phyloP scores from a whole-genome alignment of 768 basidiomycete species.

The Porpolomopsis calyptriformis region DNA sequence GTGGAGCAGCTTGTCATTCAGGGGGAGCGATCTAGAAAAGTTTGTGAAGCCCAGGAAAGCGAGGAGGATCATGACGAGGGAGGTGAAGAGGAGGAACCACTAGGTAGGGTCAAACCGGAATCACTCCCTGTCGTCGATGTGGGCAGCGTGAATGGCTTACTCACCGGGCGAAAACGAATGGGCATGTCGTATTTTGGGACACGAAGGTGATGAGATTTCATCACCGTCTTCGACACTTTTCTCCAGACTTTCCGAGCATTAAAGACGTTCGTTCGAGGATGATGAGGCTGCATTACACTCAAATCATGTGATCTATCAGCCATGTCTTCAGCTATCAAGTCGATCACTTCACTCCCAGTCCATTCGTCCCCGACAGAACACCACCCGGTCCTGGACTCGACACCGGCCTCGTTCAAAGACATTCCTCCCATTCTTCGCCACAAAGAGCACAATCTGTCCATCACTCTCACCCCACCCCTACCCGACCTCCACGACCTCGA shows the following conservation, averaged over 20 bases:
- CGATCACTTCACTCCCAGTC: conserved; percentile 10
- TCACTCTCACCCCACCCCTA: conserved; percentile 59
- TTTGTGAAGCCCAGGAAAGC: conserved; percentile 74
- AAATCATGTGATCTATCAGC: too few relatives aligned
- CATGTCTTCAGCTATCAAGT: conserved; percentile 11
- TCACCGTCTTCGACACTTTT: conserved; percentile 45
- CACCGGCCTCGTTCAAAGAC: conserved; percentile 73
- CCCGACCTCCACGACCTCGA: conserved; percentile 44
- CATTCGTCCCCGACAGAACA: conserved; percentile 46
- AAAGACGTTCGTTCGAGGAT: conserved; percentile 7
- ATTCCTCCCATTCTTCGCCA: conserved; percentile 78
- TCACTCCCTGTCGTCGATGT: background rate
- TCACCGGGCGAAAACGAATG: conserved; percentile 60
- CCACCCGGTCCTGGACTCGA: conserved; percentile 54
- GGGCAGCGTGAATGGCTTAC: conserved; percentile 1
- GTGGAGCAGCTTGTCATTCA: conserved; percentile 74
- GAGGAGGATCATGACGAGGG: conserved; percentile 54
- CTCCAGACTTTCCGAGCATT: conserved; percentile 28
- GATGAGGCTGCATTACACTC: too few relatives aligned
- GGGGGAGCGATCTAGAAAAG: conserved; percentile 47
- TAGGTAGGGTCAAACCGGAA: conserved; percentile 18
- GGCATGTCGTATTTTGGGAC: conserved; percentile 63
- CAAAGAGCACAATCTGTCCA: conserved; percentile 58
- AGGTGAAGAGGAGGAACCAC: conserved; percentile 78
- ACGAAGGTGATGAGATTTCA: conserved; percentile 58